Evolutionary conservation across 2,329 filamentous ascomycete species (phyloP).

Genomic region (Ophiocordyceps camponoti-leonardi): DNA sequence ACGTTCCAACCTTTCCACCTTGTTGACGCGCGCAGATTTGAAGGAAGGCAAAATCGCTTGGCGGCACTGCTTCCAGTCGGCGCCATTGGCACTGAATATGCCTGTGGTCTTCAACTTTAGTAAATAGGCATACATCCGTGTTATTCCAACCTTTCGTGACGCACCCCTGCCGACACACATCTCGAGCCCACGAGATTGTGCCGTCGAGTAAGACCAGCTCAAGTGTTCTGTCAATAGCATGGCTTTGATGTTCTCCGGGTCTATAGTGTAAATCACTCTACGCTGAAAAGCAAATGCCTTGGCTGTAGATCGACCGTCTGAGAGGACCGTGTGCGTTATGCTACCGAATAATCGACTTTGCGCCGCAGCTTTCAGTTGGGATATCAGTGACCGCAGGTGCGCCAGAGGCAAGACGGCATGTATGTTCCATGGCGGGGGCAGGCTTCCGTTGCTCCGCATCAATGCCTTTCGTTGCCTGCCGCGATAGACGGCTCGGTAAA

Average conservation of each 20-base stretch:
- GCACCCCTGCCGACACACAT: slow-evolving; percentile 14
- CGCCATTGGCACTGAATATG: slow-evolving; percentile 26
- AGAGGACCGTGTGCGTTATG: not conserved
- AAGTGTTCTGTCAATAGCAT: slow-evolving; percentile 30
- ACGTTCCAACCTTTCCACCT: slow-evolving; percentile 7
- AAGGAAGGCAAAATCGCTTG: slow-evolving; percentile 13
- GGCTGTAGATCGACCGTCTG: not conserved
- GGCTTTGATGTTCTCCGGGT: slow-evolving; percentile 31
- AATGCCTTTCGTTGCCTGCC: no score
- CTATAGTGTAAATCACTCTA: slow-evolving; percentile 11
- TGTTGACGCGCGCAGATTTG: slow-evolving; percentile 7
- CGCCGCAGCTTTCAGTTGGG: not conserved
- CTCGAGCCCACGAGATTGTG: slow-evolving; percentile 9
- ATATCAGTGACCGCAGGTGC: no score
- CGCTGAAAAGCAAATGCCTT: not conserved
- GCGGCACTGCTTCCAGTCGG: slow-evolving; percentile 22
- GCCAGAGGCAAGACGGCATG: no score
- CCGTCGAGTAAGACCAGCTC: slow-evolving; percentile 15
- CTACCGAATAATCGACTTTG: not conserved
- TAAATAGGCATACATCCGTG: no score
- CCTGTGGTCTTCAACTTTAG: slow-evolving; percentile 14
- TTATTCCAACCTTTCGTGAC: not conserved
- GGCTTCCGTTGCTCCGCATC: no score
- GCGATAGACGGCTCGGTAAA: no score
- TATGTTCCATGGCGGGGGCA: no score